Percentiles rank a stretch among this genome's conserved stretches.
Conservation (phyloP, 73 alveolate genomes). For the Halteria grandinella region DNA sequence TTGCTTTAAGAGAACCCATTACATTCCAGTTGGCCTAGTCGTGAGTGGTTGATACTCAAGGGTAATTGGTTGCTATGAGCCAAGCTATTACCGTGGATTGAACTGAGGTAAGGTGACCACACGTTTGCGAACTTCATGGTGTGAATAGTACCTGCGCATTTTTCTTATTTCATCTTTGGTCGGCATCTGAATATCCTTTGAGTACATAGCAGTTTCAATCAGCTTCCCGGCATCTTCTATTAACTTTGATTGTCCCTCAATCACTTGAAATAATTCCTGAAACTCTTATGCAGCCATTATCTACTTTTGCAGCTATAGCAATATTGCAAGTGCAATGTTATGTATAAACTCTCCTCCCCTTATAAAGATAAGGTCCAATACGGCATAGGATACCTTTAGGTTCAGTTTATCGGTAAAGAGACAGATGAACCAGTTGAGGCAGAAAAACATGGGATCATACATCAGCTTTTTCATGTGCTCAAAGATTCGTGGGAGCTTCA, state of each 20-base stretch:
- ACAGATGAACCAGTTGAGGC: slow-evolving; percentile 88
- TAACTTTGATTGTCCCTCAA: neutral
- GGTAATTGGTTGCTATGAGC: neutral
- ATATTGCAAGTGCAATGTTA: slow-evolving; percentile 46
- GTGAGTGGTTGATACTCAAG: neutral
- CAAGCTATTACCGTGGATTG: neutral
- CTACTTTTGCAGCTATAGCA: slow-evolving; percentile 43
- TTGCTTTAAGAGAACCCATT: no score
- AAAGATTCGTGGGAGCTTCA: slow-evolving; percentile 60
- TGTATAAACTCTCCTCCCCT: slow-evolving; percentile 75
- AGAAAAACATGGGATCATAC: slow-evolving; percentile 69
- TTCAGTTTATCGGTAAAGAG: slow-evolving; percentile 71
- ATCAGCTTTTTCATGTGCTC: slow-evolving; percentile 54
- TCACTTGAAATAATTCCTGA: neutral
- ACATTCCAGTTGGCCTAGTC: no score
- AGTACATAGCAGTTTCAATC: neutral
- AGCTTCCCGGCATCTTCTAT: slow-evolving; percentile 10
- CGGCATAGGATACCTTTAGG: slow-evolving; percentile 61
- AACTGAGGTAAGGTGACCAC: neutral
- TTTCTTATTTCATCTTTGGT: neutral
- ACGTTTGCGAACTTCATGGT: neutral
- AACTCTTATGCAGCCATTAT: no score
- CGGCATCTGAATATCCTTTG: neutral
- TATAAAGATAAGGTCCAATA: slow-evolving; percentile 77
- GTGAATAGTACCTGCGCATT: neutral